Conservation (phyloP, 495 filamentous ascomycete species). For the Thermothielavioides terrestris region DNA sequence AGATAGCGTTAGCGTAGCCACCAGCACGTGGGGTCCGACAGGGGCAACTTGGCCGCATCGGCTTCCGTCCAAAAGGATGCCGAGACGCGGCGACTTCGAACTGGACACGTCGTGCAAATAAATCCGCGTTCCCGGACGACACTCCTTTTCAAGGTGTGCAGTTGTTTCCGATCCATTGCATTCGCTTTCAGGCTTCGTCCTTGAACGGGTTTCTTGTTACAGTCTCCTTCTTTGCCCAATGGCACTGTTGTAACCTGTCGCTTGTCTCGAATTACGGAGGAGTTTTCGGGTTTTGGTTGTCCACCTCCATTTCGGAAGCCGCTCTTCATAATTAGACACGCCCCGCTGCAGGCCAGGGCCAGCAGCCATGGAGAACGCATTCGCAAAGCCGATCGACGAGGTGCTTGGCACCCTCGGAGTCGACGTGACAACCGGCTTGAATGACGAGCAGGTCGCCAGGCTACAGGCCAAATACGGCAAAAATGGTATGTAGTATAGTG, state of each 20-base stretch:
- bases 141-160: too few species aligned
- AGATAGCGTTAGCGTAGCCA: slow-evolving; percentile 13
- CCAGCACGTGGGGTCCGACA: slow-evolving; percentile 6
- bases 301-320: background rate
- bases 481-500: slow-evolving; percentile 65
- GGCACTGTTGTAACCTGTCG: slow-evolving; percentile 11
- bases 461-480: slow-evolving; percentile 63
- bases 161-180: slow-evolving; percentile 8
- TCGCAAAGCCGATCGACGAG: slow-evolving; percentile 56
- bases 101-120: slow-evolving; percentile 29
- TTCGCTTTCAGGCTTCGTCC: slow-evolving; percentile 11
- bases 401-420: slow-evolving; percentile 66
- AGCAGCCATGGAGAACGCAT: slow-evolving; percentile 69
- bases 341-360: slow-evolving; percentile 10
- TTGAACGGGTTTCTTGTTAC: background rate
- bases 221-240: slow-evolving; percentile 11
- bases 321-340: slow-evolving; percentile 4
- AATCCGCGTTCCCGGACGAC: too few species aligned
- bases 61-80: slow-evolving; percentile 6
- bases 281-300: background rate
- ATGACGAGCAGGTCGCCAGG: slow-evolving; percentile 55
- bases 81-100: slow-evolving; percentile 19
- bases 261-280: slow-evolving; percentile 9
- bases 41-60: slow-evolving; percentile 11
- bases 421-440: slow-evolving; percentile 57